phyloP scores from a whole-genome alignment of 2,329 filamentous ascomycete genomes.

The Hypoxylon sp. region DNA sequence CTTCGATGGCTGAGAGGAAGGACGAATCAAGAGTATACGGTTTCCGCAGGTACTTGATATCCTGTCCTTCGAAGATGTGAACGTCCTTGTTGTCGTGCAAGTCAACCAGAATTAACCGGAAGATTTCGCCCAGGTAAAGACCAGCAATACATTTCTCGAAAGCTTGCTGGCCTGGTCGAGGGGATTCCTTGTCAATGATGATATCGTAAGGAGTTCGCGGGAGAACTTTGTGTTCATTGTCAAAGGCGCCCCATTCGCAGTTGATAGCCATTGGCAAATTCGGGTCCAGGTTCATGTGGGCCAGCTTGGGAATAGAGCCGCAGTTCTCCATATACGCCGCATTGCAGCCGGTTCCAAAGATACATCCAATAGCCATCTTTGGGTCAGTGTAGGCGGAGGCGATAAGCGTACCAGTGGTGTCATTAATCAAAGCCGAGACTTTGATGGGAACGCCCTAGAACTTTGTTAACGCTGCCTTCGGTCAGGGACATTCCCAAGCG shows the following conservation, averaged over 20 bases:
- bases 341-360: conserved; percentile 98
- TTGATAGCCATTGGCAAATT: conserved; percentile 94
- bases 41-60: conserved; percentile 84
- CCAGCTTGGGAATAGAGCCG: conserved; percentile 93
- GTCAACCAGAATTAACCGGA: conserved; percentile 88
- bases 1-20: conserved; percentile 93
- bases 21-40: conserved; percentile 93
- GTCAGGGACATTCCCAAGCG: not conserved
- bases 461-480: conserved; percentile 37
- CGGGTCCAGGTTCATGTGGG: conserved; percentile 87
- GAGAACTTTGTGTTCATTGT: conserved; percentile 91
- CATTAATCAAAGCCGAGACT: conserved; percentile 93
- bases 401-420: conserved; percentile 96
- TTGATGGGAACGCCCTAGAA: conserved; percentile 88
- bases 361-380: conserved; percentile 94
- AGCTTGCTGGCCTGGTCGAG: conserved; percentile 91
- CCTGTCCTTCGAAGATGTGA: conserved; percentile 86
- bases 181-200: conserved; percentile 90
- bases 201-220: conserved; percentile 89
- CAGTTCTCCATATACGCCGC: conserved; percentile 97
- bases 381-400: conserved; percentile 97
- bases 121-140: conserved; percentile 93
- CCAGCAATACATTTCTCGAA: conserved; percentile 99
- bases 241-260: conserved; percentile 97
- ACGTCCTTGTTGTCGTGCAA: conserved; percentile 83